Evolutionary conservation across 1,284 basidiomycete genomes (phyloP).

Genomic region (Phellinidium pouzarii): DNA sequence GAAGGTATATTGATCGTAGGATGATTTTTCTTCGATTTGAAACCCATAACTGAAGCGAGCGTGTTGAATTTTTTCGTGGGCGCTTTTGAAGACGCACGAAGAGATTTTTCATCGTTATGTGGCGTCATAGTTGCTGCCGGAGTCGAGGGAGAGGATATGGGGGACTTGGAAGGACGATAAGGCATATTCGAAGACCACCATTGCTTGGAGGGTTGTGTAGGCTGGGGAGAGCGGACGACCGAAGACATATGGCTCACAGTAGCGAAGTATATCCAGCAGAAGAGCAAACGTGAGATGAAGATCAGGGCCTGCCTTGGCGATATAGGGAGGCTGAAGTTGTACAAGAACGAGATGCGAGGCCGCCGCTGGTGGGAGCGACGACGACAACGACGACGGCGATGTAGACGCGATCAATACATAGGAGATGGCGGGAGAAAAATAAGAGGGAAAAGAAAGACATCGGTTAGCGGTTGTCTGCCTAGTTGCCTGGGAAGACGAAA

Average conservation of each 20-base stretch:
- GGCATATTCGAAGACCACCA: constrained; percentile 25
- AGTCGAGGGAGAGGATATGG: constrained; percentile 23
- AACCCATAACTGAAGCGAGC: constrained; percentile 52
- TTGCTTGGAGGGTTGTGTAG: constrained; percentile 12
- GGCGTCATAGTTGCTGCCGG: constrained; percentile 19
- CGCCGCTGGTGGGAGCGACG: constrained; percentile 4
- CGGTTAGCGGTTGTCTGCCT: not conserved
- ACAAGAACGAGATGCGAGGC: constrained; percentile 7
- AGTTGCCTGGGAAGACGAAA: constrained; percentile 7
- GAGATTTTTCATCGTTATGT: constrained; percentile 26
- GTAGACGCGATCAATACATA: constrained; percentile 4
- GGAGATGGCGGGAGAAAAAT: constrained; percentile 6
- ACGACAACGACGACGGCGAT: not conserved
- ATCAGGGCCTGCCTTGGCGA: constrained; percentile 1
- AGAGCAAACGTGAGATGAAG: not conserved
- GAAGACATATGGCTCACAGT: constrained; percentile 14
- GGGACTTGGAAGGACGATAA: constrained; percentile 27
- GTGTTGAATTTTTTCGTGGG: constrained; percentile 43
- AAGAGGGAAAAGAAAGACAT: constrained; percentile 9
- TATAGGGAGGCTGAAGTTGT: constrained; percentile 11
- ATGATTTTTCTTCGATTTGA: constrained; percentile 50
- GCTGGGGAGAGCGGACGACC: constrained; percentile 14
- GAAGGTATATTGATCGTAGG: constrained; percentile 36
- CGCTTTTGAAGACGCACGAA: constrained; percentile 25
- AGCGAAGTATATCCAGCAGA: not conserved